These are phyloP conservation scores for Plasmodium relictum DNA, from an alignment of 169 alveolate species.

Conservation along the genomic window DNA sequence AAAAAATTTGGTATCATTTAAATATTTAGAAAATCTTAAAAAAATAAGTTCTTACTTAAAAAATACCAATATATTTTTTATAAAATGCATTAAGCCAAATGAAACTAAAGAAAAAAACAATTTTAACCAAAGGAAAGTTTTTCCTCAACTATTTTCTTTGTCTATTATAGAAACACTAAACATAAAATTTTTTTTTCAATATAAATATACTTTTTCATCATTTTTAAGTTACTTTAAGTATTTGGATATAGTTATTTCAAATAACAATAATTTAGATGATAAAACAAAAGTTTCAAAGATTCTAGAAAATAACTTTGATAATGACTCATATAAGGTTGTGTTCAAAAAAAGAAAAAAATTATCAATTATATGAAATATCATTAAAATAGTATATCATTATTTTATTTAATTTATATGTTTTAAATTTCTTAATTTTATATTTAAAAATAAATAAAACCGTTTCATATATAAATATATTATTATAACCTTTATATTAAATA, in stretches of 20 bases:
- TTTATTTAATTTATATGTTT: too few species aligned
- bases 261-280: conserved; percentile 33
- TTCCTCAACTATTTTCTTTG: conserved; percentile 65
- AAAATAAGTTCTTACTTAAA: conserved; percentile 59
- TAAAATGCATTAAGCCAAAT: conserved; percentile 76
- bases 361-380: background rate
- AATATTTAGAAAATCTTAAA: conserved; percentile 58
- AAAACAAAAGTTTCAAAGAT: conserved; percentile 40
- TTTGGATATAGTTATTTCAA: conserved; percentile 29
- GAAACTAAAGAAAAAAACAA: conserved; percentile 57
- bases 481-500: too few species aligned
- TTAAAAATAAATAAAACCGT: too few species aligned
- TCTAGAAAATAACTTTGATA: conserved; percentile 12
- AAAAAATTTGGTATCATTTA: conserved; percentile 53
- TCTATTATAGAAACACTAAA: conserved; percentile 73
- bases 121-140: conserved; percentile 57
- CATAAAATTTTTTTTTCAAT: conserved; percentile 58
- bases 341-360: background rate
- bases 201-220: conserved; percentile 55
- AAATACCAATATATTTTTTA: conserved; percentile 59
- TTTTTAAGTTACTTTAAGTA: conserved; percentile 48
- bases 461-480: too few species aligned
- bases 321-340: conserved; percentile 45
- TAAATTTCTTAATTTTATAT: too few species aligned
- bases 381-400: too few species aligned